Evolutionary conservation across 1,284 basidiomycete species (phyloP), one percentile per base, ranked within the genome.

Genomic region (Erythrobasidium hasegawianum): DNA sequence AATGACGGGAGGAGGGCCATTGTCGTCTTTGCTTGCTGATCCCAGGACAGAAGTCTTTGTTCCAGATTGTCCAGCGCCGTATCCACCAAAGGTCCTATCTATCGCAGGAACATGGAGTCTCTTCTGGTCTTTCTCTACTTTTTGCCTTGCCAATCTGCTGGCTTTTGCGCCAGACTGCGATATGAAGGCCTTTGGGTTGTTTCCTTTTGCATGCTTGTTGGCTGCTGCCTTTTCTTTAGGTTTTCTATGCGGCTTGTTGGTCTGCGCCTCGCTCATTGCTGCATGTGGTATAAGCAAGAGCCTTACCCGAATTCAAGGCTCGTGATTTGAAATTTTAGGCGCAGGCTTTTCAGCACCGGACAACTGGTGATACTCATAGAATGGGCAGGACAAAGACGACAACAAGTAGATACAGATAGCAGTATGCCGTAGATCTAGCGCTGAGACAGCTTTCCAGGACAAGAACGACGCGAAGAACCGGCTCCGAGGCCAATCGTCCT

Each of bases 81-180:
- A 57, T 33, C 74, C 74, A 43, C 71, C 72, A 49, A 94, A 92
- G 9, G 93, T 97, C 66, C 96, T 84, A 76, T 97, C 88, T 57
- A 97, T 89, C 38, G 97, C 84, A 3, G 96, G 96, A 1, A 98
- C 96, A 79, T 99, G 96, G 1, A 97, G 83, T 41, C 93, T 83
- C 11, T 90, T 90, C 78, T 99, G 95, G 75, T 97, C 91, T 67
- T 87, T 85, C 76, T 99, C 96, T 33, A 87, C 93, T 67, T 90
- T 95, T 54, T 94, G 83, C 16, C 94, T 83, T 13, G 90, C 92
- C 75, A 94, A 89, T 56, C 86, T 83, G 74, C 97, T 91, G 47
- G 92, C 93, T 56, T 86, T 82, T 66, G 89, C 84, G 72, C 90
- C 91, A 33, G 93, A 96, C 78, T 85, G 87, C 24, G 91, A 90